Conservation (phyloP, 768 basidiomycete species). For the Panaeolus papilionaceus region DNA sequence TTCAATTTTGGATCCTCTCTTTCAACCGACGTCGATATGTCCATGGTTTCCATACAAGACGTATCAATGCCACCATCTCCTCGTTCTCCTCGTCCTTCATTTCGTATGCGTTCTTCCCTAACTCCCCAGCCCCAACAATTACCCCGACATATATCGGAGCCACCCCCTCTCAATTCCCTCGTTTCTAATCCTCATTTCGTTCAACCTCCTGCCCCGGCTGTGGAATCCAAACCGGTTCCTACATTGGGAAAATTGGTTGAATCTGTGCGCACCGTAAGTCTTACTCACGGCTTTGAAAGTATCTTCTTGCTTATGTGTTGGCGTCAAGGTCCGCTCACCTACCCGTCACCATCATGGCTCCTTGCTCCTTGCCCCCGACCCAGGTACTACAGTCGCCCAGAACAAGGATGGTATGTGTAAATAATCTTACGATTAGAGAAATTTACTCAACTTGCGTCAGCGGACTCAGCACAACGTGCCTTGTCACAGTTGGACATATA, state of each 20-base stretch:
- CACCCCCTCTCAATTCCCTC: conserved; percentile 68
- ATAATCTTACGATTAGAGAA: conserved; percentile 3
- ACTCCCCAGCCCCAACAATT: conserved; percentile 65
- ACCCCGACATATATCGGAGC: conserved; percentile 64
- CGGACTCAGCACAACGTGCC: conserved; percentile 67
- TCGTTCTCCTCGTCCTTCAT: conserved; percentile 50
- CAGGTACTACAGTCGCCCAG: conserved; percentile 34
- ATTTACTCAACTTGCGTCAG: conserved; percentile 24
- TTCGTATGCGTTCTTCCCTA: conserved; percentile 71
- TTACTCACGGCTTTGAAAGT: conserved; percentile 14
- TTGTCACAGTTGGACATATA: conserved; percentile 79
- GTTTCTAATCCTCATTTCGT: conserved; percentile 74
- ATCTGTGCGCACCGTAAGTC: conserved; percentile 59
- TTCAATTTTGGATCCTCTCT: conserved; percentile 43
- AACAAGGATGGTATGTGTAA: conserved; percentile 34
- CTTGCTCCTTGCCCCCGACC: conserved; percentile 51
- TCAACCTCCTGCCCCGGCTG: conserved; percentile 53
- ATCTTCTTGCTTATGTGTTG: conserved; percentile 15
- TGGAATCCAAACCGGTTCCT: conserved; percentile 38
- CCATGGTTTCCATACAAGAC: conserved; percentile 46
- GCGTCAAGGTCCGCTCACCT: conserved; percentile 52
- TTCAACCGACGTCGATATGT: conserved; percentile 47
- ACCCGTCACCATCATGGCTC: conserved; percentile 60
- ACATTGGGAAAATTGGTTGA: conserved; percentile 68
- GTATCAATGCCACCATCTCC: conserved; percentile 52